Evolutionary conservation across 2,329 filamentous ascomycete genomes (phyloP), one percentile per base, ranked within the genome.

Genomic region (Blastomyces percursus): DNA sequence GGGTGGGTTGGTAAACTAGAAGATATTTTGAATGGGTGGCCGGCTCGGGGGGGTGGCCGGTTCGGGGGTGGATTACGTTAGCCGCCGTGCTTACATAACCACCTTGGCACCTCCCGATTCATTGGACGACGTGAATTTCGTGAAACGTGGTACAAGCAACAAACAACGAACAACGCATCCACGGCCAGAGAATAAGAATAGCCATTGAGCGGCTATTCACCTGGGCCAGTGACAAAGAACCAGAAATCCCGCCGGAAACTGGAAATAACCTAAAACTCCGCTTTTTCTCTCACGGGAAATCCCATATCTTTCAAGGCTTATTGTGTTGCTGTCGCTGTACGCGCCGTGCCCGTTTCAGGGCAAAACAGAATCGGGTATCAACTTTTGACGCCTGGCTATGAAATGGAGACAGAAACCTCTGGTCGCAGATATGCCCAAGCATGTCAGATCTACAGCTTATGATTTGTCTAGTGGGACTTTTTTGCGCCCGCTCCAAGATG

Each of bases 101-200:
- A n/a, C 7, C 16, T 8, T 6, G 32, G 9, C 32, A 35, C n/a
- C 8, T 24, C 35, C 35, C 35, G n/a, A 42, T 32, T 44, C 14
- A 61, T 61, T 61, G 60, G 60, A 35, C 50, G 24, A n/a, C 7
- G 46, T 51, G 35, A 51, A 51, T 60, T 54, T 24, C 27, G 38
- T 46, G 9, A 2, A 38, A 35, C 30, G 60, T 61, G 51, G 56
- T n/a, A 35, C 35, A 56, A 11, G 21, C 7, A 21, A 59, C 44
- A 35, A 16, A 24, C 21, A 27, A 35, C 40, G 24, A 48, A 48
- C 57, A 51, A 50, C 30, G 32, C 42, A 19, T 7, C 42, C 42
- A 44, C 42, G 32, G 8, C 35, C 27, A 48, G 19, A 6, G 42
- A 42, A 55, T 11, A 35, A 35, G 24, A 48, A 55, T 21, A 55